Conservation (phyloP, 2,329 filamentous ascomycete species). For the Huntiella abstrusa region DNA sequence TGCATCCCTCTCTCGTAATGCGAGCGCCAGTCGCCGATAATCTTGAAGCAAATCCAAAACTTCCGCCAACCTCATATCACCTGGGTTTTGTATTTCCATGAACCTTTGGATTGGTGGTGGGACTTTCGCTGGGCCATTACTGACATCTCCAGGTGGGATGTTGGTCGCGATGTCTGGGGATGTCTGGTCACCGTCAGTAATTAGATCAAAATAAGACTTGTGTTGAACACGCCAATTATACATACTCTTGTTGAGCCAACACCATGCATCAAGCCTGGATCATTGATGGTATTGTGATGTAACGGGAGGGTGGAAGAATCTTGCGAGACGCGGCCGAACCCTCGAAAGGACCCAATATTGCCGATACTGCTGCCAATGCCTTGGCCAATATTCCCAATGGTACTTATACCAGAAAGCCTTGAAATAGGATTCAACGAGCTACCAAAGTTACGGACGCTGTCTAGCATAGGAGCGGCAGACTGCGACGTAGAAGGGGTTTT, state of each 20-base stretch:
- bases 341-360: slow-evolving; percentile 51
- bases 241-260: slow-evolving; percentile 40
- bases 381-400: not conserved
- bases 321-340: slow-evolving; percentile 39
- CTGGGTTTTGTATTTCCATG: slow-evolving; percentile 50
- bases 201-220: slow-evolving; percentile 23
- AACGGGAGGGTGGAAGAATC: slow-evolving; percentile 11
- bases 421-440: slow-evolving; percentile 63
- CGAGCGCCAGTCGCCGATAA: slow-evolving; percentile 51
- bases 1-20: slow-evolving; percentile 42
- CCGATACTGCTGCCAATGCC: not conserved
- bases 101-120: slow-evolving; percentile 54
- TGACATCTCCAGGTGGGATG: not conserved
- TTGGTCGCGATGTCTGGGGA: not conserved
- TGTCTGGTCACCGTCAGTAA: not conserved
- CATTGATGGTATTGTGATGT: slow-evolving; percentile 21
- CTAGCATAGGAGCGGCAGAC: slow-evolving; percentile 46
- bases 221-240: slow-evolving; percentile 31
- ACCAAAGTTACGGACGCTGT: slow-evolving; percentile 65
- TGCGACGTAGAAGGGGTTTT: slow-evolving; percentile 16
- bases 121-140: slow-evolving; percentile 22
- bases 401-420: slow-evolving; percentile 38
- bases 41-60: slow-evolving; percentile 53
- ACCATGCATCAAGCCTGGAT: slow-evolving; percentile 21
- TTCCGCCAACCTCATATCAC: slow-evolving; percentile 54